Evolutionary conservation across 257 asterid genomes (phyloP).

Genomic region (Nicotiana attenuata): DNA sequence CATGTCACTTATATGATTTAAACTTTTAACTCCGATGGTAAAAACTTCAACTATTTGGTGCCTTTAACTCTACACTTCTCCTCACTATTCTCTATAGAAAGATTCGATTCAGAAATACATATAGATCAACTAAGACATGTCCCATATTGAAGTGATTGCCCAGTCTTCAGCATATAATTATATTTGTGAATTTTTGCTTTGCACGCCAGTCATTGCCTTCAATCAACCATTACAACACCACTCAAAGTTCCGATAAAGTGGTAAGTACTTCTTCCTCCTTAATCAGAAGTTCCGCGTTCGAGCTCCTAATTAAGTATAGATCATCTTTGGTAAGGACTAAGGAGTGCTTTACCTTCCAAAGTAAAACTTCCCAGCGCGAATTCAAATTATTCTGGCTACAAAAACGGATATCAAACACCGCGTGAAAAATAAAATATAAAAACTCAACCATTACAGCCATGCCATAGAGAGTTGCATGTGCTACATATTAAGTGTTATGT

Average conservation of each 20-base stretch:
- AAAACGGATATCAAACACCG: too few species aligned
- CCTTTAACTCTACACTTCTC: neutral
- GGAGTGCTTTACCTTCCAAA: too few species aligned
- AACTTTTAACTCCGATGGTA: too few species aligned
- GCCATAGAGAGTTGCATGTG: neutral
- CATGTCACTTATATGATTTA: neutral
- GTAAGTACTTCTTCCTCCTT: too few species aligned
- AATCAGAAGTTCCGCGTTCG: accelerated
- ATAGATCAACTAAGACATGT: neutral
- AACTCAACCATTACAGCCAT: neutral
- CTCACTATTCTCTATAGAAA: neutral
- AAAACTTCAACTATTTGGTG: too few species aligned
- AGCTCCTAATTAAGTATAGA: too few species aligned
- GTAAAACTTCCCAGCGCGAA: accelerated
- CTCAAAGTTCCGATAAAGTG: too few species aligned
- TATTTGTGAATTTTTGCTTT: neutral
- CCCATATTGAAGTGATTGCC: neutral
- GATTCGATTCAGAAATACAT: neutral
- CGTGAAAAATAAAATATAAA: too few species aligned
- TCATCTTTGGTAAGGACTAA: too few species aligned
- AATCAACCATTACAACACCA: neutral
- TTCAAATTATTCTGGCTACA: too few species aligned
- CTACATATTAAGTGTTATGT: neutral
- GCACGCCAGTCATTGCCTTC: neutral
- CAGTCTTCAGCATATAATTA: neutral